Percentiles rank a stretch among this genome's conserved stretches.
These are phyloP conservation scores for Xanthoconium purpureum DNA, from an alignment of 768 basidiomycete genomes.

Conservation along the genomic window DNA sequence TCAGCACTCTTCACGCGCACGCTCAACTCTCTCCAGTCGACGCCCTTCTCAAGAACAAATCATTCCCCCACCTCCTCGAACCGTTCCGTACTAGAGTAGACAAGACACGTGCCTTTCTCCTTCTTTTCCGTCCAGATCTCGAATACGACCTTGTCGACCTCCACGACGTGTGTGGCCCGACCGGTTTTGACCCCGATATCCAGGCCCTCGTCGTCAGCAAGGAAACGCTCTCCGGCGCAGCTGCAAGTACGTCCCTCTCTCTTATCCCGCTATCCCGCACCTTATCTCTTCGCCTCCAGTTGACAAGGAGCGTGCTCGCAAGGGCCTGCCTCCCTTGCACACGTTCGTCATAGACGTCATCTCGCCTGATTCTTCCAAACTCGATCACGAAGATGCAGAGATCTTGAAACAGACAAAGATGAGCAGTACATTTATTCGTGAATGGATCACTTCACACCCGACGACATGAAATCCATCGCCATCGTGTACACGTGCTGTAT, in stretches of 20 bases:
- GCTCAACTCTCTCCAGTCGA: slow-evolving; percentile 50
- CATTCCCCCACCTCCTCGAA: slow-evolving; percentile 65
- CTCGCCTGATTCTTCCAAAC: slow-evolving; percentile 54
- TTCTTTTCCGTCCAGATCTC: slow-evolving; percentile 64
- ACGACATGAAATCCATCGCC: slow-evolving; percentile 5
- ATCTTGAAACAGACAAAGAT: slow-evolving; percentile 79
- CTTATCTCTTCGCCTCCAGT: slow-evolving; percentile 42
- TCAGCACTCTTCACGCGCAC: not conserved
- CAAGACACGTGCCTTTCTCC: slow-evolving; percentile 65
- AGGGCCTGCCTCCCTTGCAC: slow-evolving; percentile 55
- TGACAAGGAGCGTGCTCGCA: slow-evolving; percentile 53
- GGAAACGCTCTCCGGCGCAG: slow-evolving; percentile 79
- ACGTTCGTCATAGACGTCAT: slow-evolving; percentile 89
- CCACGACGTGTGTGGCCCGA: slow-evolving; percentile 87
- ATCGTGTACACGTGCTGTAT: slow-evolving; percentile 5
- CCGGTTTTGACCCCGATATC: slow-evolving; percentile 81
- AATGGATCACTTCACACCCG: slow-evolving; percentile 64
- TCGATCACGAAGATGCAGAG: slow-evolving; percentile 66
- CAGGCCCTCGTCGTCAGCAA: slow-evolving; percentile 89
- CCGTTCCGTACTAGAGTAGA: slow-evolving; percentile 52
- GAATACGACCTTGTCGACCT: slow-evolving; percentile 70
- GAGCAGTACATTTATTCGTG: slow-evolving; percentile 90
- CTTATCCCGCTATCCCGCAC: not conserved
- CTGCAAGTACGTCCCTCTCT: slow-evolving; percentile 49
- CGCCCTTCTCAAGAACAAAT: slow-evolving; percentile 65